These are phyloP conservation scores for Trichoderma aggressivum DNA, from an alignment of 2,329 filamentous ascomycete genomes.

Conservation along the genomic window DNA sequence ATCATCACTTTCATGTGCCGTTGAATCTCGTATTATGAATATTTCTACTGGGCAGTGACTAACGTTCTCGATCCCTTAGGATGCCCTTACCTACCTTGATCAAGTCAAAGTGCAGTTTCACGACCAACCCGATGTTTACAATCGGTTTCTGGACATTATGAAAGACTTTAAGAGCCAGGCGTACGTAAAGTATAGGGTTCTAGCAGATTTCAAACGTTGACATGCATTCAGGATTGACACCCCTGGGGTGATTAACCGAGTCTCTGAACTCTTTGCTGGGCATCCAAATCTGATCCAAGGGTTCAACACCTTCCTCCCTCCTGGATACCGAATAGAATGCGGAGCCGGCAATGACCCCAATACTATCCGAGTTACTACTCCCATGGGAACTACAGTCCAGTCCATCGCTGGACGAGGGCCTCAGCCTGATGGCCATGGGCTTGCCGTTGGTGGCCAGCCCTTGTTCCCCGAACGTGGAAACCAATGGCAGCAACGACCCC, in stretches of 20 bases:
- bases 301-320: slow-evolving; percentile 96
- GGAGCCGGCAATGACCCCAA: slow-evolving; percentile 92
- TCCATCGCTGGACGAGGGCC: slow-evolving; percentile 64
- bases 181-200: slow-evolving; percentile 48
- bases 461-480: slow-evolving; percentile 47
- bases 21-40: slow-evolving; percentile 10
- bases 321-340: slow-evolving; percentile 94
- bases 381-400: slow-evolving; percentile 93
- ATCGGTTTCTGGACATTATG: slow-evolving; percentile 97
- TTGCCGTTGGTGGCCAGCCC: slow-evolving; percentile 38
- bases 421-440: slow-evolving; percentile 44
- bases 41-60: slow-evolving; percentile 13
- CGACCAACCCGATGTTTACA: slow-evolving; percentile 96
- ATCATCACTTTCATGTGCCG: slow-evolving; percentile 27
- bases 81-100: slow-evolving; percentile 90
- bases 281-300: slow-evolving; percentile 95
- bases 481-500: slow-evolving; percentile 56
- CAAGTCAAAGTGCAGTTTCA: slow-evolving; percentile 98
- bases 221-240: slow-evolving; percentile 72
- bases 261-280: slow-evolving; percentile 92
- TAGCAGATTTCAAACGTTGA: slow-evolving; percentile 52
- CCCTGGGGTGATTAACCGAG: slow-evolving; percentile 92
- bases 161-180: slow-evolving; percentile 99
- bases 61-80: slow-evolving; percentile 34
- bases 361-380: slow-evolving; percentile 93